phyloP scores from a whole-genome alignment of 2,329 filamentous ascomycete species.

The Ascochyta fabae region DNA sequence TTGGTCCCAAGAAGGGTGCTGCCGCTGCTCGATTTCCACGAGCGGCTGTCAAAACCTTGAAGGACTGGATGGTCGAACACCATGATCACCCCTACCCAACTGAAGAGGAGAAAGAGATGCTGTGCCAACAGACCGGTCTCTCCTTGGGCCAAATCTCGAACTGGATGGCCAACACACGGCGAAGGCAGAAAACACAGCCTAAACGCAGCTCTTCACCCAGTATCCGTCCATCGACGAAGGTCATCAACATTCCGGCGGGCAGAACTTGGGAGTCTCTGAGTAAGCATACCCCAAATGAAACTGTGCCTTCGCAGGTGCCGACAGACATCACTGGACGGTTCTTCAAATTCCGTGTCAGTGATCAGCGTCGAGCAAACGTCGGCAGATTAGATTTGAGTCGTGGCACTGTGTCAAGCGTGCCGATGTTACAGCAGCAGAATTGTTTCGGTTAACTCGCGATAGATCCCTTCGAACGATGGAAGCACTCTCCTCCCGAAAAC shows the following conservation, averaged over 20 bases:
- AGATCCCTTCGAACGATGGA: constrained; percentile 72
- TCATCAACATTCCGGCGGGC: constrained; percentile 76
- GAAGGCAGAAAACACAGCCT: constrained; percentile 77
- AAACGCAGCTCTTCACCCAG: constrained; percentile 74
- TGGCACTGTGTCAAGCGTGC: constrained; percentile 9
- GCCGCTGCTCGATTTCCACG: constrained; percentile 68
- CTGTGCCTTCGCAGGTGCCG: constrained; percentile 7
- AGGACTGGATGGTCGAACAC: constrained; percentile 83
- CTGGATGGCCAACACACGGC: constrained; percentile 89
- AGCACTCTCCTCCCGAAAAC: constrained; percentile 72
- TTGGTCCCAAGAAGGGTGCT: constrained; percentile 43
- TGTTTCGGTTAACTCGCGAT: constrained; percentile 53
- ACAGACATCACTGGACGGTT: constrained; percentile 25
- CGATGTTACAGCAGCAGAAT: constrained; percentile 27
- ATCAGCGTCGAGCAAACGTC: constrained; percentile 3
- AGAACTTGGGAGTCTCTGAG: constrained; percentile 59
- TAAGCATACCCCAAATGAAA: constrained; percentile 34
- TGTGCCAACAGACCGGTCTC: constrained; percentile 80
- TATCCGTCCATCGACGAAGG: constrained; percentile 64
- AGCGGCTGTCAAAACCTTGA: constrained; percentile 79
- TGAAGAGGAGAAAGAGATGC: constrained; percentile 81
- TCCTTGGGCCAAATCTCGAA: constrained; percentile 86
- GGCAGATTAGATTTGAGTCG: constrained; percentile 1
- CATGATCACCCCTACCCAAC: constrained; percentile 85
- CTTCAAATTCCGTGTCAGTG: constrained; percentile 28